A percentile compares a stretch with the other conserved stretches of the same genome.
Evolutionary conservation across 129 eudicot genomes (phyloP).

Genomic region (Tanacetum coccineum): DNA sequence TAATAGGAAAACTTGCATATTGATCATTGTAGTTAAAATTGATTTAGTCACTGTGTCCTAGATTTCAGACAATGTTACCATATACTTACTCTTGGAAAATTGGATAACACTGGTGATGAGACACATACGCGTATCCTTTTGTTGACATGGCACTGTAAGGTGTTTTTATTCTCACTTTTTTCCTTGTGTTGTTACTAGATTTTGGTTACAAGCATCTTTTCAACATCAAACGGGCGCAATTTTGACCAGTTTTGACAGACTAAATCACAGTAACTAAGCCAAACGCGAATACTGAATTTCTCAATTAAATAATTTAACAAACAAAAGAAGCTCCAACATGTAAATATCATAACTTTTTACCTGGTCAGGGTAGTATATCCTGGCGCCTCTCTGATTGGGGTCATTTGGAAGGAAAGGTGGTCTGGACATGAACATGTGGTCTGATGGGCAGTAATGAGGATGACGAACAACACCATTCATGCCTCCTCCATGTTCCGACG

Average conservation of each 20-base stretch:
- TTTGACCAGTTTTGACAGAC: background rate
- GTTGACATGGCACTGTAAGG: too few relatives aligned
- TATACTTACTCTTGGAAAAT: too few relatives aligned
- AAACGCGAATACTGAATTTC: background rate
- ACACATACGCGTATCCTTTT: too few relatives aligned
- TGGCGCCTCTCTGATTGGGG: slow-evolving; percentile 2
- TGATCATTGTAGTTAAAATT: background rate
- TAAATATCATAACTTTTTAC: slow-evolving; percentile 14
- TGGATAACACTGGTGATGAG: too few relatives aligned
- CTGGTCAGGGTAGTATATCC: slow-evolving; percentile 13
- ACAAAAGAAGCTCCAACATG: background rate
- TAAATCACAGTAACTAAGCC: background rate
- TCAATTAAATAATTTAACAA: background rate
- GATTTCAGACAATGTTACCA: too few relatives aligned
- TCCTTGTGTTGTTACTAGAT: too few relatives aligned
- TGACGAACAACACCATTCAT: slow-evolving; percentile 32
- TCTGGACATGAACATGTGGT: slow-evolving; percentile 31
- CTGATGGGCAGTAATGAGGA: slow-evolving; percentile 36
- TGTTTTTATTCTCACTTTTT: too few relatives aligned
- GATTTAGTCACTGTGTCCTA: background rate
- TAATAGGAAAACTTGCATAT: background rate
- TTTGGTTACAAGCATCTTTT: background rate
- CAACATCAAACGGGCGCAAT: background rate
- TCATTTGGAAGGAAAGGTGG: slow-evolving; percentile 28
- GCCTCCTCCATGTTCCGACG: slow-evolving; percentile 38